phyloP scores from a whole-genome alignment of 1,139 yeast species.

The Yamadazyma atlantica region DNA sequence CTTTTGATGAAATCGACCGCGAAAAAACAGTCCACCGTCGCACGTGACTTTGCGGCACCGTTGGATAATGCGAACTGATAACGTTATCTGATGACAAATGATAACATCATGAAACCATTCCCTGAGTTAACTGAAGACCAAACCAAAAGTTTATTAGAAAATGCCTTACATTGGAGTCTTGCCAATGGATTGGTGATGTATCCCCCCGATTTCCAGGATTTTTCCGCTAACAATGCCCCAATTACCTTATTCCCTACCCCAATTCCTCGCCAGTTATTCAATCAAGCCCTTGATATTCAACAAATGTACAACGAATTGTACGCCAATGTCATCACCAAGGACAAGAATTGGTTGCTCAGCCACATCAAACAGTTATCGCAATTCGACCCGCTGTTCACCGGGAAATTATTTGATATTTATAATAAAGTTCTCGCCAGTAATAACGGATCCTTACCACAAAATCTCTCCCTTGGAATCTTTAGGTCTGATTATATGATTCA shows the following conservation, averaged over 20 bases:
- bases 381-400: slow-evolving; percentile 78
- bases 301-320: slow-evolving; percentile 70
- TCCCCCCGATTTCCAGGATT: slow-evolving; percentile 52
- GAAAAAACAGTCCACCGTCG: slow-evolving; percentile 18
- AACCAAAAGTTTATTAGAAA: slow-evolving; percentile 32
- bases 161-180: slow-evolving; percentile 72
- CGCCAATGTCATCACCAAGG: slow-evolving; percentile 55
- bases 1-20: neutral
- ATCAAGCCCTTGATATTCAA: slow-evolving; percentile 69
- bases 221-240: slow-evolving; percentile 70
- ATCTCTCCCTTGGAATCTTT: slow-evolving; percentile 77
- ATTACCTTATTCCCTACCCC: slow-evolving; percentile 91
- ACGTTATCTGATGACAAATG: too few relatives aligned
- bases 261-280: slow-evolving; percentile 66
- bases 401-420: slow-evolving; percentile 66
- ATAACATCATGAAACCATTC: slow-evolving; percentile 20
- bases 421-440: slow-evolving; percentile 46
- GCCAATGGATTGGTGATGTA: slow-evolving; percentile 79
- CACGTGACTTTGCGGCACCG: too few relatives aligned
- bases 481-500: slow-evolving; percentile 90
- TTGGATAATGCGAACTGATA: too few relatives aligned
- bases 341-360: slow-evolving; percentile 57
- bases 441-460: slow-evolving; percentile 51
- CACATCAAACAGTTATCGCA: slow-evolving; percentile 55
- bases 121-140: slow-evolving; percentile 32